These are phyloP conservation scores for Galeopsis tetrahit DNA, from an alignment of 257 asterid species.

Conservation along the genomic window DNA sequence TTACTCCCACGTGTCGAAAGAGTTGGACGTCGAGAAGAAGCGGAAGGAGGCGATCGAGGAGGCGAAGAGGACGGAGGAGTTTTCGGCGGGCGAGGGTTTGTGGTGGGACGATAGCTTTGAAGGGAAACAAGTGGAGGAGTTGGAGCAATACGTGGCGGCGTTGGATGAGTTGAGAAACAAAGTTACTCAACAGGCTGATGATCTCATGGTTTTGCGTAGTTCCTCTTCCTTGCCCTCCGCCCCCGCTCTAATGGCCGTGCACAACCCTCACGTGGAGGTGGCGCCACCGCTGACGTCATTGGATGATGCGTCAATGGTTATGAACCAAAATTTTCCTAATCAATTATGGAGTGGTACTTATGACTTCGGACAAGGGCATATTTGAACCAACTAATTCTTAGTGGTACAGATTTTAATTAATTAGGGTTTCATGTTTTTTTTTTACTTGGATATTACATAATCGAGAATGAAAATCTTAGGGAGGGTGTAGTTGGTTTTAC, in stretches of 20 bases:
- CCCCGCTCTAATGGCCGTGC: not conserved
- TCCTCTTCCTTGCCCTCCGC: conserved; percentile 27
- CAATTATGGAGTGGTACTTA: conserved; percentile 14
- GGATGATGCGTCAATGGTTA: conserved; percentile 26
- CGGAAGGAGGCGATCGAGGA: conserved; percentile 15
- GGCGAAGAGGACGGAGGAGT: conserved; percentile 20
- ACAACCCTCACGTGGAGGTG: not conserved
- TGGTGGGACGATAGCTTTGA: conserved; percentile 51
- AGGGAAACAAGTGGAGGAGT: conserved; percentile 40
- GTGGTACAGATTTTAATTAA: not conserved
- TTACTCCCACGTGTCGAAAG: conserved; percentile 35
- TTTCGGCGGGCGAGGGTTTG: conserved; percentile 12
- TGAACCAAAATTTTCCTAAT: conserved; percentile 17
- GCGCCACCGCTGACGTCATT: conserved; percentile 1
- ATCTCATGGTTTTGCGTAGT: conserved; percentile 6
- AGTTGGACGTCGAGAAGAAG: conserved; percentile 50
- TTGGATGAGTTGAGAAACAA: conserved; percentile 47
- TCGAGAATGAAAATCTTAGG: not conserved
- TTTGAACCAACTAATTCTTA: not conserved
- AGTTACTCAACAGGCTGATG: conserved; percentile 35
- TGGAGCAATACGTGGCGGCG: conserved; percentile 46
- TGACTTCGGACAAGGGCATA: conserved; percentile 20
- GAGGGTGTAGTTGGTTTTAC: not conserved
- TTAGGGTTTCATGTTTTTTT: not conserved
- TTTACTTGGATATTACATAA: not conserved